These are phyloP conservation scores for Arctostaphylos glauca DNA, from an alignment of 148 eudicot genomes.

Conservation along the genomic window DNA sequence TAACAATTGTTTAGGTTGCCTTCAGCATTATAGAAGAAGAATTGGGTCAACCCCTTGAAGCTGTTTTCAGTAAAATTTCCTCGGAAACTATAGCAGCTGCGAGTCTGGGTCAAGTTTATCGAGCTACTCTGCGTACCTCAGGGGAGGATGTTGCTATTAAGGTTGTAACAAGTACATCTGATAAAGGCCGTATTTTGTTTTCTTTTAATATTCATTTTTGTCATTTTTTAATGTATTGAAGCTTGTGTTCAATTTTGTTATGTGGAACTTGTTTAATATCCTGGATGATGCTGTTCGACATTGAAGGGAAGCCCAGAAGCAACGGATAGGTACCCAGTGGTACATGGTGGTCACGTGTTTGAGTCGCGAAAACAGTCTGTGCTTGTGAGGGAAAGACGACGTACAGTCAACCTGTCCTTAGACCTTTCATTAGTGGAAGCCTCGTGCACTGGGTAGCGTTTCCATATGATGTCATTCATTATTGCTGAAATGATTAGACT, in stretches of 20 bases:
- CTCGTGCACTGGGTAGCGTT: too few species aligned
- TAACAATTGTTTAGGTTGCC: constrained; percentile 67
- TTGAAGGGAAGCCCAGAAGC: too few species aligned
- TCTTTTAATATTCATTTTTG: not conserved
- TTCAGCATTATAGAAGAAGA: constrained; percentile 94
- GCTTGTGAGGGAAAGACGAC: too few species aligned
- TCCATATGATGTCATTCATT: not conserved
- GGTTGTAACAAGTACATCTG: constrained; percentile 38
- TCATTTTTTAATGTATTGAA: not conserved
- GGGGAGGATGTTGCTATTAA: constrained; percentile 98
- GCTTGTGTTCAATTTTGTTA: not conserved
- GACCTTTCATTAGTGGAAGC: too few species aligned
- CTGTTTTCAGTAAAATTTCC: constrained; percentile 92
- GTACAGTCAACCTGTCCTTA: too few species aligned
- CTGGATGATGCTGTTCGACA: not conserved
- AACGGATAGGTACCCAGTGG: too few species aligned
- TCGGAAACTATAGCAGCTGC: constrained; percentile 95
- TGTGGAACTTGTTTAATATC: not conserved
- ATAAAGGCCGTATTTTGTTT: constrained; percentile 7
- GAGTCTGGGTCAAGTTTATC: constrained; percentile 96
- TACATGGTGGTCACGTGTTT: too few species aligned
- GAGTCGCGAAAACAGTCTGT: too few species aligned
- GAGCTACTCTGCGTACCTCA: constrained; percentile 83
- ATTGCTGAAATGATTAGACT: not conserved
- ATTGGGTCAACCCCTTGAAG: constrained; percentile 92